Conservation (phyloP, 768 basidiomycete species). For the Rhodotorula taiwanensis region DNA sequence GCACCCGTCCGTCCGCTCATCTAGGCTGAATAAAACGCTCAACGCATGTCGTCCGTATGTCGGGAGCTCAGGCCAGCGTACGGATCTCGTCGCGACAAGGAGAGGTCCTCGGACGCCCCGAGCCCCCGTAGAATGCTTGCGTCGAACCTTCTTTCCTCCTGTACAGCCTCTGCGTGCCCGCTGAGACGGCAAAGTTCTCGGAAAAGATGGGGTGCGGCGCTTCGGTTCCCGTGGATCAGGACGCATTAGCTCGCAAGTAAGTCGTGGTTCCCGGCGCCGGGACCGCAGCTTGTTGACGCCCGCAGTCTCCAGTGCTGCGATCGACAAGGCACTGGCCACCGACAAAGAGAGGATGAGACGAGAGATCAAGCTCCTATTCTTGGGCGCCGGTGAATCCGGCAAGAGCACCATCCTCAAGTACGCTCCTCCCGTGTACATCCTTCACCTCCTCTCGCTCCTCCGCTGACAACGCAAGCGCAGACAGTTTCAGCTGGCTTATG, state of each 20-base stretch:
- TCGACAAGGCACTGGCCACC: constrained; percentile 14
- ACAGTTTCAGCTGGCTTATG: constrained; percentile 94
- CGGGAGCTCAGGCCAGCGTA: no score
- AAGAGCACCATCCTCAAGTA: constrained; percentile 77
- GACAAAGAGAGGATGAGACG: constrained; percentile 10
- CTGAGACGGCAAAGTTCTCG: no score
- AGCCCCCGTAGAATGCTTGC: no score
- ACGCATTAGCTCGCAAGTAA: constrained; percentile 14
- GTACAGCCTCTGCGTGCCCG: no score
- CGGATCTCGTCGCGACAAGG: no score
- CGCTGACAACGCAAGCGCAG: constrained; percentile 42
- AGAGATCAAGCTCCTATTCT: constrained; percentile 46
- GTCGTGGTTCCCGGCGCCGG: neutral
- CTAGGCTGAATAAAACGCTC: no score
- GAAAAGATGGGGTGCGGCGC: constrained; percentile 18
- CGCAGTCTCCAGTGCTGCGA: constrained; percentile 1
- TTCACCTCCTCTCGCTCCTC: neutral
- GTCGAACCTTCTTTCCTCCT: no score
- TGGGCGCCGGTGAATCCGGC: constrained; percentile 96
- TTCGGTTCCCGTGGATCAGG: constrained; percentile 11
- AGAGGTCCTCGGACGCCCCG: no score
- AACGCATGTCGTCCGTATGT: no score
- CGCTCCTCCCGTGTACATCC: no score
- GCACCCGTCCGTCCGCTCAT: no score
- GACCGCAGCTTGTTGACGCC: no score